Conservation (phyloP, 306 rosid species). For the Gynostemma pentaphyllum region DNA sequence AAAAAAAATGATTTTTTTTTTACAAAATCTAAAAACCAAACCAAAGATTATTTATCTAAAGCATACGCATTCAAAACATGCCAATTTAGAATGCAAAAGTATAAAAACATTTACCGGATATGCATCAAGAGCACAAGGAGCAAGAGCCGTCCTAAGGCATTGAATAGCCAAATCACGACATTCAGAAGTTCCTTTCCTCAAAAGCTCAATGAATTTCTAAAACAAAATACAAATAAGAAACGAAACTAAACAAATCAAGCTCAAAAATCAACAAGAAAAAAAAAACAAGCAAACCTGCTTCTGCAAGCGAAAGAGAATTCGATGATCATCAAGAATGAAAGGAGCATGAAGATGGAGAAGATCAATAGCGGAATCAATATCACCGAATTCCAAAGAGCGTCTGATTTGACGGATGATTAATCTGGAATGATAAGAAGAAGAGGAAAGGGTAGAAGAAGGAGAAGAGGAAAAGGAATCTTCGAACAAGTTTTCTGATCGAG, state of each 20-base stretch:
- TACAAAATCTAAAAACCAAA: neutral
- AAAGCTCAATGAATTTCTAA: conserved; percentile 90
- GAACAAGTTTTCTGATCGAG: conserved; percentile 80
- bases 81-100: neutral
- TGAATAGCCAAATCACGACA: conserved; percentile 76
- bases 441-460: conserved; percentile 33
- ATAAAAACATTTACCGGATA: conserved; percentile 53
- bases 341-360: conserved; percentile 79
- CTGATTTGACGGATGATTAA: conserved; percentile 76
- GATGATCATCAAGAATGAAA: conserved; percentile 64
- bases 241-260: neutral
- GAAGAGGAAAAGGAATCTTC: conserved; percentile 32
- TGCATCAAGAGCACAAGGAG: conserved; percentile 97
- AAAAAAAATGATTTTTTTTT: neutral
- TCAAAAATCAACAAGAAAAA: neutral
- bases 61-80: neutral
- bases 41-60: neutral
- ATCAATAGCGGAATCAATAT: conserved; percentile 52
- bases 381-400: conserved; percentile 54
- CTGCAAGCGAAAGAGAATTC: conserved; percentile 85
- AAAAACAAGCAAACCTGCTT: conserved; percentile 50
- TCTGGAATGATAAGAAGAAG: conserved; percentile 77
- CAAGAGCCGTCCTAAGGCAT: conserved; percentile 73
- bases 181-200: conserved; percentile 70
- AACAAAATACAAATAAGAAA: conserved; percentile 1